Evolutionary conservation across 495 filamentous ascomycete genomes (phyloP), one percentile per base, ranked within the genome.

Genomic region (Penicillium robsamsonii): DNA sequence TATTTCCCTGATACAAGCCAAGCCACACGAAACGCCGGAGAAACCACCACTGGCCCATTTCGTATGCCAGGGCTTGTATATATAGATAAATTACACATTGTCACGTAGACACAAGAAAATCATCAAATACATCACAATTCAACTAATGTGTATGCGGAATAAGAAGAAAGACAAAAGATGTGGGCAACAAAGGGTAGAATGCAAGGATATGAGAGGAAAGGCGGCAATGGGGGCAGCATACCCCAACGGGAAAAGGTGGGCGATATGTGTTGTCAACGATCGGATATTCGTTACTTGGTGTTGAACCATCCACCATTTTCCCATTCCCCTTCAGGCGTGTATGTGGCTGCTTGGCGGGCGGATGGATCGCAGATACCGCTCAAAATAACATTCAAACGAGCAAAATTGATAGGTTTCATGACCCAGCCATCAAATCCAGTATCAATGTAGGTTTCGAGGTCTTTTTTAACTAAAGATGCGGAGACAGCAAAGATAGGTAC

Each of bases 401-500:
- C 10, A 12, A 92, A 91, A 60, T 91, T 81, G 57, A 92, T 83
- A 0, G 89, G 89, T 62, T 92, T 91, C 60, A 89, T 78, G 11
- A 95, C 87, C 89, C 90, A 95, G 22, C 87, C 90, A 57, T 95
- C 90, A 61, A 94, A 93, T 2, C 91, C 90, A 6, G 83, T 81
- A 18, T 84, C 77, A 44, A 89, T 79, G 64, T 94, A 95, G 5
- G 60, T 80, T 17, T 82, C 64, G 18, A 76, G 78, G 5, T 88
- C 78, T 41, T 75, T 76, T 68, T 94, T 91, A 12, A 91, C 59
- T 1, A 96, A 74, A 6, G 90, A 92, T 3, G 92, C 92, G 1
- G 92, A 96, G 7, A 97, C 92, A 8, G 91, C 91, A 64, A 97
- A 90, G 45, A 97, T 88, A 2, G 92, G 91, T 0, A 91, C 78